phyloP scores from a whole-genome alignment of 306 rosid species.

The Glycine soja region DNA sequence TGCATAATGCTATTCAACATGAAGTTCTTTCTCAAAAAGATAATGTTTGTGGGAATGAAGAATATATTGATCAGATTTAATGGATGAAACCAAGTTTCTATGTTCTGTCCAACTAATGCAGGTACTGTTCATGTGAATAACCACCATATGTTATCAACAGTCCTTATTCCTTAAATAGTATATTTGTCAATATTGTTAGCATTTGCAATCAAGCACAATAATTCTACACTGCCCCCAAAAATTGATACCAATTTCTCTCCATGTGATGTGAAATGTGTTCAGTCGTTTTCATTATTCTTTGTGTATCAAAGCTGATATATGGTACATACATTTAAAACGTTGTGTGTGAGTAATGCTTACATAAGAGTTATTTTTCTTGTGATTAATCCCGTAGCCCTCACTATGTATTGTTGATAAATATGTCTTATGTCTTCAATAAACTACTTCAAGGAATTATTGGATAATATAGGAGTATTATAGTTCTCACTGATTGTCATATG shows the following conservation, averaged over 20 bases:
- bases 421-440: no score
- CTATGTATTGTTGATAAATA: no score
- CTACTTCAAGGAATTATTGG: no score
- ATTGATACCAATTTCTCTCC: background rate
- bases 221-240: background rate
- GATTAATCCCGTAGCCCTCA: no score
- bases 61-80: background rate
- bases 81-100: background rate
- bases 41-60: background rate
- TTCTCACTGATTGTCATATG: no score
- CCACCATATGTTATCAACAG: background rate
- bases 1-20: background rate
- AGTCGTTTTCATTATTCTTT: background rate
- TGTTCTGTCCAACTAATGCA: background rate
- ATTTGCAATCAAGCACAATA: slow-evolving; percentile 15
- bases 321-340: background rate
- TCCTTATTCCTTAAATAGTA: background rate
- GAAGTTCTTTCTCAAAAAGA: background rate
- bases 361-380: no score
- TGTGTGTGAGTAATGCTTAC: background rate
- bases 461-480: no score
- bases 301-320: background rate
- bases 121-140: background rate
- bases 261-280: background rate
- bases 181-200: background rate